These are phyloP conservation scores for Solanum acaule DNA, from an alignment of 257 asterid species.

Conservation along the genomic window DNA sequence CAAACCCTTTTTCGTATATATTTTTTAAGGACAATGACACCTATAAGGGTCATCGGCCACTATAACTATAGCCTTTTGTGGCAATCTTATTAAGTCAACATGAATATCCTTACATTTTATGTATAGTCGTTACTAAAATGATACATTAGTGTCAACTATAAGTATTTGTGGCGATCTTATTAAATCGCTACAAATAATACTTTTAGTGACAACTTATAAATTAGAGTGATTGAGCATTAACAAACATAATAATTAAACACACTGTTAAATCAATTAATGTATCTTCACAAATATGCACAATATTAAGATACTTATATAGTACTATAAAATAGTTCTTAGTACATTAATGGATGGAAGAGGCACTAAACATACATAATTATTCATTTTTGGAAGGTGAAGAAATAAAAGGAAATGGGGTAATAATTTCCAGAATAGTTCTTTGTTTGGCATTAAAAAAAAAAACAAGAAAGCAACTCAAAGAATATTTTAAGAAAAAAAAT, in stretches of 20 bases:
- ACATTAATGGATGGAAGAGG: not conserved
- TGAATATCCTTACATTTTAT: not conserved
- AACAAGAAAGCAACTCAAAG: not conserved
- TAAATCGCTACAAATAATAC: not conserved
- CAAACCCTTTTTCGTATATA: too few relatives aligned
- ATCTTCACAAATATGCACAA: not conserved
- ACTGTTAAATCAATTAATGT: not conserved
- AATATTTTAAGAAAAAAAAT: not conserved
- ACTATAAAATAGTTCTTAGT: not conserved
- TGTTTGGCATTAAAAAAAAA: slow-evolving; percentile 2
- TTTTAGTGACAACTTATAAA: not conserved
- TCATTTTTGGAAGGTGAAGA: not conserved
- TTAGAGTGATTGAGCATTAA: not conserved
- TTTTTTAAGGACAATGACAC: not conserved
- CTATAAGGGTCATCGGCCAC: not conserved
- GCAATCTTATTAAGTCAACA: not conserved
- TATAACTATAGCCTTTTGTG: not conserved
- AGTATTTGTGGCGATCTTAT: not conserved
- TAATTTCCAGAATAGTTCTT: slow-evolving; percentile 8
- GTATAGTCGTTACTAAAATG: not conserved
- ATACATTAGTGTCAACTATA: not conserved
- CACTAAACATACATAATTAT: slow-evolving; percentile 3
- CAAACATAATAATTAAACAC: not conserved
- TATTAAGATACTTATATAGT: not conserved
- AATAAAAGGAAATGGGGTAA: slow-evolving; percentile 8